phyloP scores from a whole-genome alignment of 2,329 filamentous ascomycete genomes.

The Diaporthe vaccinii region DNA sequence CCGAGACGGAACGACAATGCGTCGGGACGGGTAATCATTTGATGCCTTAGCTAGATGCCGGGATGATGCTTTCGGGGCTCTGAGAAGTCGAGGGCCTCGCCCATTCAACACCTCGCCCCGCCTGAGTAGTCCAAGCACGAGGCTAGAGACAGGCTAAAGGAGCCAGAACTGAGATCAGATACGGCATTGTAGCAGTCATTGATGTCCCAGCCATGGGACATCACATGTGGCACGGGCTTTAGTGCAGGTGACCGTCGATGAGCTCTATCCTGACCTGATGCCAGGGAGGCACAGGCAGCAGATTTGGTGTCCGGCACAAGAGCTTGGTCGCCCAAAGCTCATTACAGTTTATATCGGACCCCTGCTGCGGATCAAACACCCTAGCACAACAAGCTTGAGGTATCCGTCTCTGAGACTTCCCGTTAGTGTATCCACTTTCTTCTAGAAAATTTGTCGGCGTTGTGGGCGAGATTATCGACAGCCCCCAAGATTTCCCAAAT shows the following conservation, averaged over 20 bases:
- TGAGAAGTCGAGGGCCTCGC: background rate
- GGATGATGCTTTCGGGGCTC: constrained; percentile 24
- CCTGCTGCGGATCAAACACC: constrained; percentile 20
- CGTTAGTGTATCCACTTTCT: constrained; percentile 19
- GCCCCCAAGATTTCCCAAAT: constrained; percentile 3
- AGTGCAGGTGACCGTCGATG: background rate
- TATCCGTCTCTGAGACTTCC: constrained; percentile 17
- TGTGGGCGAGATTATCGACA: constrained; percentile 29
- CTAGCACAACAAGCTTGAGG: constrained; percentile 27
- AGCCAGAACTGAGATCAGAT: background rate
- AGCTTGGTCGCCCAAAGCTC: constrained; percentile 17
- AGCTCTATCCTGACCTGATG: background rate
- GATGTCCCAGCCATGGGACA: background rate
- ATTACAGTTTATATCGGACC: constrained; percentile 12
- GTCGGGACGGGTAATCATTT: constrained; percentile 12
- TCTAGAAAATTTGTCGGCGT: constrained; percentile 27
- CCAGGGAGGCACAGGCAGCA: background rate
- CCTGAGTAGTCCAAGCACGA: background rate
- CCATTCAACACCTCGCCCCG: background rate
- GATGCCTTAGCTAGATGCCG: constrained; percentile 12
- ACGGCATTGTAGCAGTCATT: background rate
- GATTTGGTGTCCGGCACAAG: constrained; percentile 18
- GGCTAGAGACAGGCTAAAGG: background rate
- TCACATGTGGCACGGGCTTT: background rate
- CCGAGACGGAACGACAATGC: constrained; percentile 19